Evolutionary conservation across 2,329 filamentous ascomycete genomes (phyloP).

Genomic region (Talaromyces sp.): DNA sequence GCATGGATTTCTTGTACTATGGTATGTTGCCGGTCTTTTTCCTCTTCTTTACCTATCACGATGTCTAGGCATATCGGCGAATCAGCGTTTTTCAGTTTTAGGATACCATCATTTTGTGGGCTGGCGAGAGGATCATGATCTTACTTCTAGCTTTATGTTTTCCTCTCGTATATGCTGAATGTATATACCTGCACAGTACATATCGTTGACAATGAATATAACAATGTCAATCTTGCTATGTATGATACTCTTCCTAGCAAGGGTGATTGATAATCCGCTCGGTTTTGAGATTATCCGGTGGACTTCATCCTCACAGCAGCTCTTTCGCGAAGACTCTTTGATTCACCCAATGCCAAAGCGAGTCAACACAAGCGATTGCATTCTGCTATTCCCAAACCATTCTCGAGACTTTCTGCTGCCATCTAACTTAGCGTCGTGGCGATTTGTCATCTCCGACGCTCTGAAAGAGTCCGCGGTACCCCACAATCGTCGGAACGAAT

Average conservation of each 20-base stretch:
- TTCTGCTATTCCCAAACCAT: neutral
- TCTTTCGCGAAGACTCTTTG: neutral
- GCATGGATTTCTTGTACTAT: neutral
- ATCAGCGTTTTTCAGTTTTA: conserved; percentile 10
- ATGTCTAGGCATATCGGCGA: neutral
- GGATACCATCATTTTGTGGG: conserved; percentile 6
- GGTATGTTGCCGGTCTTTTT: neutral
- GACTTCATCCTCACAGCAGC: neutral
- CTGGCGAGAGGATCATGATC: neutral
- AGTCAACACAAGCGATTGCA: neutral
- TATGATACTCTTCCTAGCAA: neutral
- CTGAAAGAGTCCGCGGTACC: neutral
- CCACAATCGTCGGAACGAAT: neutral
- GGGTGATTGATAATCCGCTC: neutral
- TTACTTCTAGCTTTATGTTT: neutral
- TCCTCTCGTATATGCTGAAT: neutral
- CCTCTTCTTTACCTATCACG: neutral
- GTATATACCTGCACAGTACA: neutral
- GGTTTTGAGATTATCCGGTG: neutral
- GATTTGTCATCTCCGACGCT: neutral
- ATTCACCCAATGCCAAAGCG: neutral
- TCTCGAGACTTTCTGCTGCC: neutral
- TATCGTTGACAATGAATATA: neutral
- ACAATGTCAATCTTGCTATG: neutral
- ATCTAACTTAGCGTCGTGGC: neutral